Percentiles rank a stretch among this genome's conserved stretches.
Conservation (phyloP, 768 basidiomycete genomes). For the Collybiopsis luxurians region DNA sequence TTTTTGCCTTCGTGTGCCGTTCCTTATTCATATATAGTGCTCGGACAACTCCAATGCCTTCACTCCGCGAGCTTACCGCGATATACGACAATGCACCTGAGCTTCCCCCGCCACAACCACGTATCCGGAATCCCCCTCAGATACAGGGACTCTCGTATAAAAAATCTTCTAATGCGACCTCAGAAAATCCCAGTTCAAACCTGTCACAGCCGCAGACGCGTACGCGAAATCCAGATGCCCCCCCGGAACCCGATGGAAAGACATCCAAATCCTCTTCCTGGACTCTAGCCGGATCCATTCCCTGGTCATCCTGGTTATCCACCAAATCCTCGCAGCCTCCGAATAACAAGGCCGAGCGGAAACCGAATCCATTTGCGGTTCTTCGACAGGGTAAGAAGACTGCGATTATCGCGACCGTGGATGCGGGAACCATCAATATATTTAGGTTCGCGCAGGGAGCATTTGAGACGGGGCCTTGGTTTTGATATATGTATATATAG, state of each 20-base stretch:
- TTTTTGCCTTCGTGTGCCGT: not conserved
- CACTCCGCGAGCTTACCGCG: conserved; percentile 69
- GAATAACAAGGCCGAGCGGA: conserved; percentile 24
- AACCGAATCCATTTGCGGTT: conserved; percentile 71
- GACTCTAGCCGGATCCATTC: too few relatives aligned
- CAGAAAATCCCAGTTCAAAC: conserved; percentile 8
- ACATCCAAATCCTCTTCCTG: too few relatives aligned
- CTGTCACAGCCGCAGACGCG: conserved; percentile 3
- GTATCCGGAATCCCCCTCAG: conserved; percentile 29
- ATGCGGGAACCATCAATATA: conserved; percentile 85
- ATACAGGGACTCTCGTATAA: conserved; percentile 11
- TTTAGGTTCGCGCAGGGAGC: conserved; percentile 83
- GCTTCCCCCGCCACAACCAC: conserved; percentile 58
- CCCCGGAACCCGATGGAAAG: not conserved
- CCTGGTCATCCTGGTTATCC: not conserved
- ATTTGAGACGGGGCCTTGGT: conserved; percentile 74
- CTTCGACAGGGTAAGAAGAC: conserved; percentile 84
- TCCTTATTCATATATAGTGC: conserved; percentile 49
- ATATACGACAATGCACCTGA: conserved; percentile 74
- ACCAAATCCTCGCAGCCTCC: not conserved
- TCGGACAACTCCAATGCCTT: conserved; percentile 78
- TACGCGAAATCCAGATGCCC: not conserved
- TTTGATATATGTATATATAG: not conserved
- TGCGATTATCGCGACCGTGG: conserved; percentile 84
- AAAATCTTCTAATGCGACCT: conserved; percentile 5